Evolutionary conservation across 2,329 filamentous ascomycete genomes (phyloP).

Genomic region (Colletotrichum neosansevieriae): DNA sequence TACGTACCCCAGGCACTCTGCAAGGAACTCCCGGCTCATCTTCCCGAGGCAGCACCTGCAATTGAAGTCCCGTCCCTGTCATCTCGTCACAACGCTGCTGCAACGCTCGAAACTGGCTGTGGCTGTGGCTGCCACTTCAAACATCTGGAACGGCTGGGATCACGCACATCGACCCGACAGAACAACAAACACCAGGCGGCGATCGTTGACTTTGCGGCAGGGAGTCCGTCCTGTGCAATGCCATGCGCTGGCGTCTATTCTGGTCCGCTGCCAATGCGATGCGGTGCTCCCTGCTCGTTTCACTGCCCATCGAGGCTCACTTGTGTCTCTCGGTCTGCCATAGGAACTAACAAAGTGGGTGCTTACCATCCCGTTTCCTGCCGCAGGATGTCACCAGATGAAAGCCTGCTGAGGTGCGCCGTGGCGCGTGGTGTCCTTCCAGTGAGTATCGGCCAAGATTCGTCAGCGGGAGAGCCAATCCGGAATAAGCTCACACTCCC

Average conservation of each 20-base stretch:
- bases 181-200: not conserved
- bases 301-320: not conserved
- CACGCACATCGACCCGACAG: not conserved
- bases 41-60: conserved; percentile 14
- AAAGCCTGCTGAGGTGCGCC: conserved; percentile 20
- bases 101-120: not conserved
- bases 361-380: not conserved
- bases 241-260: not conserved
- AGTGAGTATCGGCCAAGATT: conserved; percentile 10
- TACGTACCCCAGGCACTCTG: too few relatives aligned
- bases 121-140: not conserved
- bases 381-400: conserved; percentile 14
- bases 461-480: conserved; percentile 28
- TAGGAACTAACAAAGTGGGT: not conserved
- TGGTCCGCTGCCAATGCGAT: conserved; percentile 3
- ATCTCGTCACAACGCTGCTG: not conserved
- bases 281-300: conserved; percentile 17
- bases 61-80: not conserved
- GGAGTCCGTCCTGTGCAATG: conserved; percentile 9
- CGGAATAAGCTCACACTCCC: conserved; percentile 16
- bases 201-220: conserved; percentile 6
- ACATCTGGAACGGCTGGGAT: not conserved
- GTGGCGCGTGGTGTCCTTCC: conserved; percentile 3
- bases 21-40: not conserved
- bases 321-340: not conserved